A percentile compares a stretch with the other conserved stretches of the same genome.
Evolutionary conservation across 345 rosid species (phyloP).

Genomic region (rapeseed (Brassica napus)): Da-Ae NC_063450.1:21529001-21529500

Average conservation of each 20-base stretch:
- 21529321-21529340: constrained; percentile 29
- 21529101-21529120: constrained; percentile 87
- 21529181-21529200: constrained; percentile 31
- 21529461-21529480: neutral
- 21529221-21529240: neutral
- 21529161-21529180: constrained; percentile 27
- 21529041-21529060: constrained; percentile 31
- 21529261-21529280: constrained; percentile 29
- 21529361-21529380: constrained; percentile 2
- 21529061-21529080: constrained; percentile 65
- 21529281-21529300: constrained; percentile 17
- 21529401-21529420: neutral
- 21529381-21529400: neutral
- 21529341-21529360: constrained; percentile 6
- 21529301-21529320: constrained; percentile 1
- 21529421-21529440: constrained; percentile 1
- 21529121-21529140: constrained; percentile 52
- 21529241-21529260: constrained; percentile 3
- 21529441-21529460: neutral
- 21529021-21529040: neutral
- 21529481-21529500: neutral
- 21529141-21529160: constrained; percentile 46
- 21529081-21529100: constrained; percentile 62
- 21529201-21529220: neutral
- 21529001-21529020: neutral